Conservation (phyloP, 148 eudicot species). For the Salicornia ramosissima region DNA sequence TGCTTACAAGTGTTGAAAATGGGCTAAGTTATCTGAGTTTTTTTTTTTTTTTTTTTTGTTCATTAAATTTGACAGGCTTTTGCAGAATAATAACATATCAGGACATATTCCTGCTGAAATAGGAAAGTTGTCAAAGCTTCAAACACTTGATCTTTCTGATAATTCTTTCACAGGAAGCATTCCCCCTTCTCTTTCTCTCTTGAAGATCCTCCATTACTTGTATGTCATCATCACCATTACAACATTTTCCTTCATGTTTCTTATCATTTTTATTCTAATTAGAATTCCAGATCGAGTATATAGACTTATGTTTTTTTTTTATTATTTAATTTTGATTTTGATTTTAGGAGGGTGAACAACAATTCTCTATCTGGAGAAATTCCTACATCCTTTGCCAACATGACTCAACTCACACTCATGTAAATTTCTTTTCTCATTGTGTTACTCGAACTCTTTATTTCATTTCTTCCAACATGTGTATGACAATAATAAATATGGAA, state of each 20-base stretch:
- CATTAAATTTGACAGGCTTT: conserved; percentile 41
- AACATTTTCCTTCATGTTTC: too few relatives aligned
- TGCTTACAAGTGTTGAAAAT: too few relatives aligned
- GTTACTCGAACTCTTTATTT: conserved; percentile 1
- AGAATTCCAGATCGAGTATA: too few relatives aligned
- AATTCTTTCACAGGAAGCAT: conserved; percentile 60
- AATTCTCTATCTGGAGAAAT: conserved; percentile 77
- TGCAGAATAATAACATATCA: conserved; percentile 80
- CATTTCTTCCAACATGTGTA: background rate
- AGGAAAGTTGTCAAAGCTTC: conserved; percentile 68
- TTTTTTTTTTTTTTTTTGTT: background rate
- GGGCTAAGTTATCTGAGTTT: too few relatives aligned
- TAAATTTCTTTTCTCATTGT: conserved; percentile 30
- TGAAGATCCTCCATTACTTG: conserved; percentile 68
- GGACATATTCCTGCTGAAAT: conserved; percentile 71
- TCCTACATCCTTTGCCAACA: conserved; percentile 64
- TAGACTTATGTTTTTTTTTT: too few relatives aligned
- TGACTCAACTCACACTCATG: conserved; percentile 82
- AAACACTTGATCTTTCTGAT: conserved; percentile 69
- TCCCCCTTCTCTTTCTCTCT: conserved; percentile 58
- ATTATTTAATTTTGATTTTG: background rate
- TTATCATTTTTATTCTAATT: too few relatives aligned
- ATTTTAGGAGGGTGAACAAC: conserved; percentile 79
- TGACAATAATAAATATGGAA: background rate
- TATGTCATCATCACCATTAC: conserved; percentile 45